Evolutionary conservation across 1,284 basidiomycete genomes (phyloP), one percentile per base, ranked within the genome.

Genomic region (Boletus sp.): DNA sequence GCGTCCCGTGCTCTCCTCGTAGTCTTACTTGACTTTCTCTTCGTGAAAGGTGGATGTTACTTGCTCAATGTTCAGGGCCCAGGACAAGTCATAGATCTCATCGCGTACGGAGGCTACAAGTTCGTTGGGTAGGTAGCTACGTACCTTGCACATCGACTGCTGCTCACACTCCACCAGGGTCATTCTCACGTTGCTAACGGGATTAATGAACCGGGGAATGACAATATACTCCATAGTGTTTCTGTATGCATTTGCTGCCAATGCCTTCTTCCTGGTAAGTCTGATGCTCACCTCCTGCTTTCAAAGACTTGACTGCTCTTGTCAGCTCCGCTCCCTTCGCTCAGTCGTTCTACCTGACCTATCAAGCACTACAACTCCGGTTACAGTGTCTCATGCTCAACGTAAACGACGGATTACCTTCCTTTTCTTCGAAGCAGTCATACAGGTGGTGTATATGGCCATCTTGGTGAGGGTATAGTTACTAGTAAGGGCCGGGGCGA

Each of bases 71-170:
- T 96, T 13, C 81, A 84, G 47, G 84, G 84, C 9, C 77, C 84
- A 9, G 81, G 81, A 20, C 82, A 84, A 51, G 79, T 86, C n/a
- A 71, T 85, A 6, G 89, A 83, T 69, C 74, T 82, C 48, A 69
- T 85, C 51, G 88, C 80, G 40, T 99, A 97, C 64, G 88, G 87
- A 5, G 95, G 96, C 0, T 99, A 99, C 74, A 99, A 99, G 66
- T 99, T 99, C 61, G 91, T 98, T 38, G 93, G 92, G 90, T 92
- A 55, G 17, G 77, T 65, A 6, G 12, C 36, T 29, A 32, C 8
- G 35, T 26, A 17, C 8, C 26, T 10, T 16, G 12, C n/a, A 10
- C 4, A 12, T 23, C 9, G 12, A 16, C 29, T 5, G 7, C 19
- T 30, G 17, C 20, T 54, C 39, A 50, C 25, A 12, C 25, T 40